Base-by-base conservation (phyloP, 139 green algal species). In the Astrephomene gubernaculifera region DNA sequence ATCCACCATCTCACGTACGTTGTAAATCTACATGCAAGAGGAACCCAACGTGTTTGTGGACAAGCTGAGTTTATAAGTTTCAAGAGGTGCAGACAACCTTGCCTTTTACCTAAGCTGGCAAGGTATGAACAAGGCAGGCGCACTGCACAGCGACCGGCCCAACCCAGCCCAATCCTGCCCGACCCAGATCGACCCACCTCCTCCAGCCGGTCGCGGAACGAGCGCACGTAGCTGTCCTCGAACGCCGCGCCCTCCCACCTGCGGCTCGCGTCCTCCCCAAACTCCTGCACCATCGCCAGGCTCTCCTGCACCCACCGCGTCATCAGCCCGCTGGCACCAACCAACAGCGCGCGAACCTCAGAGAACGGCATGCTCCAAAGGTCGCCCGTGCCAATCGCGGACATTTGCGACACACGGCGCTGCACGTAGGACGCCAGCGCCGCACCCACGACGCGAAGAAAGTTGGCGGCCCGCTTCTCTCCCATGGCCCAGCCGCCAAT, bases 1-100 rank as follows among this genome's bases (percentile, higher is more conserved):
- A 9, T 94, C 91, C 54, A 95, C 87, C 31, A 89, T 86, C 39
- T 96, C 93, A 2, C 92, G 89, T 49, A 96, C 94, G 39, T 85
- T 83, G 71, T 92, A 93, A 2, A 94, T 78, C 90, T 93, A 79
- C 22, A 22, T 22, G 67, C 38, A n/a, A n/a, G n/a, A n/a, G n/a
- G n/a, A n/a, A n/a, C n/a, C n/a, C n/a, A n/a, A n/a, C n/a, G n/a
- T n/a, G n/a, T n/a, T n/a, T n/a, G n/a, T n/a, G n/a, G n/a, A n/a
- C n/a, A n/a, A n/a, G n/a, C n/a, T n/a, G n/a, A n/a, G n/a, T n/a
- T n/a, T n/a, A n/a, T n/a, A n/a, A n/a, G n/a, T n/a, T n/a, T n/a
- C n/a, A n/a, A n/a, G n/a, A n/a, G n/a, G n/a, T n/a, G n/a, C n/a
- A n/a, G n/a, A n/a, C n/a, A n/a, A n/a, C n/a, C n/a, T n/a, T n/a